Evolutionary conservation across 2,329 filamentous ascomycete species (phyloP), one percentile per base, ranked within the genome.

Genomic region (Ambrosiella cleistominuta): DNA sequence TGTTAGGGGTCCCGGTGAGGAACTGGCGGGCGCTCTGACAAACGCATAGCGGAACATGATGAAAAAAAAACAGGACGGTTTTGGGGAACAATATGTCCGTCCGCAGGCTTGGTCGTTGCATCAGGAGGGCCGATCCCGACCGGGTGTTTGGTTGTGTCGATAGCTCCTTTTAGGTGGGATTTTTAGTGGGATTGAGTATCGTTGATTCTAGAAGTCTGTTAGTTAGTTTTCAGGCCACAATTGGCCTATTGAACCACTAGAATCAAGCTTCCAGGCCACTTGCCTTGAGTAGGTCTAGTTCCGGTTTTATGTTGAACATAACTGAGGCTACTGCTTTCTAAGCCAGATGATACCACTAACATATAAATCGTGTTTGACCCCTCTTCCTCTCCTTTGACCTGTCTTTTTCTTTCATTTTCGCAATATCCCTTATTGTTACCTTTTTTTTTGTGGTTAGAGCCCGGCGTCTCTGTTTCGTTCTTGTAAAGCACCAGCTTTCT

Each of bases 231-330:
- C 19, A 51, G 47, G 47, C 19, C 11, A 51, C 9, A 11, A 11
- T 27, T 13, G 19, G 44, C 44, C 12, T 47, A 47, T 51, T 11
- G 39, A 12, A 44, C 49, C 49, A 53, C 39, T 44, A 53, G 50
- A 53, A 27, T 39, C 27, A 40, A 19, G n/a, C 35, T 13, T 27
- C 47, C 38, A 47, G 37, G 12, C 45, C 19, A 12, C 57, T 55
- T 58, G 51, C 13, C 57, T 42, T 54, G 36, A 50, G 51, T 55
- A 15, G 57, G 57, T 15, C 44, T 58, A 58, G 57, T 55, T 51
- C 9, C 27, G 27, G 27, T 27, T 27, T 51, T 36, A 19, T 51
- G 51, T 15, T 55, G 17, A 35, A 15, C 12, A n/a, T 49, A 51
- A 58, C 40, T 58, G 19, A 55, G 42, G 51, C 9, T 19, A 39